These are phyloP conservation scores for Diaporthe nobilis DNA, from an alignment of 2,329 filamentous ascomycete species.

Conservation along the genomic window DNA sequence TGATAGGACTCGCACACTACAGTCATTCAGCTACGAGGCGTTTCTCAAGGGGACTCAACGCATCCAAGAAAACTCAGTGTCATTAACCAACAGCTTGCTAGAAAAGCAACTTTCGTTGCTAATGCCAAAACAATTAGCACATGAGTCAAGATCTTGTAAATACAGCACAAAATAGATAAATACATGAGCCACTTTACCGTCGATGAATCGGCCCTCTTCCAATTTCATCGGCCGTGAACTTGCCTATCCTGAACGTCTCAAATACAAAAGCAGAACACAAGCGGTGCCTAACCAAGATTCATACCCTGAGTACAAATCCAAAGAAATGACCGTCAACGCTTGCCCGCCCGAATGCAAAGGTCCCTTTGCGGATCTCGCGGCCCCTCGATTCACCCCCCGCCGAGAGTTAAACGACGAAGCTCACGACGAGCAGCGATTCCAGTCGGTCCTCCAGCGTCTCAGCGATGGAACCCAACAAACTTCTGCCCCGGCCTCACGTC, in stretches of 20 bases:
- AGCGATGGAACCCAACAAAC: not conserved
- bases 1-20: too few relatives aligned
- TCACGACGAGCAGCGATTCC: not conserved
- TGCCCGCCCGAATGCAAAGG: conserved; percentile 8
- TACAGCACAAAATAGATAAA: too few relatives aligned
- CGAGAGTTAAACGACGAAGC: not conserved
- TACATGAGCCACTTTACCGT: not conserved
- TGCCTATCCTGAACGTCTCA: too few relatives aligned
- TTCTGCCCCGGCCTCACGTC: not conserved
- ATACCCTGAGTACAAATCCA: not conserved
- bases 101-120: not conserved
- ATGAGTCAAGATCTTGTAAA: not conserved
- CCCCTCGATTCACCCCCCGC: not conserved
- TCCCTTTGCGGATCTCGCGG: not conserved
- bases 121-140: not conserved
- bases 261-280: not conserved
- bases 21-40: too few relatives aligned
- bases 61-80: too few relatives aligned
- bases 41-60: too few relatives aligned
- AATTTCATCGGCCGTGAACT: not conserved
- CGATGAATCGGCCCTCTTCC: not conserved
- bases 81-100: not conserved
- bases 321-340: not conserved
- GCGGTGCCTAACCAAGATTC: not conserved
- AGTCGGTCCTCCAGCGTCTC: not conserved